Evolutionary conservation across 2,329 filamentous ascomycete species (phyloP), one percentile per base, ranked within the genome.

Genomic region (Penicillium digitatum): DNA sequence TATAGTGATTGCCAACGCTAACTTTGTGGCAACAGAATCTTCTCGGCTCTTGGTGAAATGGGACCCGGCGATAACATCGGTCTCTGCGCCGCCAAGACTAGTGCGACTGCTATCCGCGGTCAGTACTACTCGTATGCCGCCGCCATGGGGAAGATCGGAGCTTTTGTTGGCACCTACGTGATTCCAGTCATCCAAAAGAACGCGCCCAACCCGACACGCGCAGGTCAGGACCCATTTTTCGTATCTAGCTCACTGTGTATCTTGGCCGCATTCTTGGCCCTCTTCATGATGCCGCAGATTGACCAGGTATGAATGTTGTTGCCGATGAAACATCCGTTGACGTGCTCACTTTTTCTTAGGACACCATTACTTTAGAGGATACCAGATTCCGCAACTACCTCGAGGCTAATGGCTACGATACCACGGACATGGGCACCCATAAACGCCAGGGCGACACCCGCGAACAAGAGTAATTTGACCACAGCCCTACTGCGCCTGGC

Each of bases 61-160:
- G 91, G 92, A 0, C 90, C 92, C 0, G 92, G 92, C 12, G 89
- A 96, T 77, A 96, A 96, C 71, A 95, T 96, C 63, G 91, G 91
- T 3, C 81, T 96, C 0, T 73, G 95, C 29, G 91, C 92, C 0
- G 88, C 88, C 44, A 96, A 96, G 78, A 92, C 89, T 2, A 91
- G 86, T 65, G 90, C 92, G 0, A 96, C 92, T 5, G 87, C 88
- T 18, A 87, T 96, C n/a, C 83, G 91, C 37, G 92, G 91, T 2
- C 84, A 89, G 68, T 86, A 85, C 71, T 86, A 86, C 65, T 82
- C 75, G 9, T 76, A 78, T 48, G 76, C 76, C 8, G 77, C 77
- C 0, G 76, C 76, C 3, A 57, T 72, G 14, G 77, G 77, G 37
- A 79, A 79, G 61, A 65, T 79, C 18, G 77, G 77, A 47, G 92